Percentiles rank a stretch among this genome's conserved stretches.
Conservation (phyloP, 192 early-diverging fungal genomes). For the Backusella morwellensis region DNA sequence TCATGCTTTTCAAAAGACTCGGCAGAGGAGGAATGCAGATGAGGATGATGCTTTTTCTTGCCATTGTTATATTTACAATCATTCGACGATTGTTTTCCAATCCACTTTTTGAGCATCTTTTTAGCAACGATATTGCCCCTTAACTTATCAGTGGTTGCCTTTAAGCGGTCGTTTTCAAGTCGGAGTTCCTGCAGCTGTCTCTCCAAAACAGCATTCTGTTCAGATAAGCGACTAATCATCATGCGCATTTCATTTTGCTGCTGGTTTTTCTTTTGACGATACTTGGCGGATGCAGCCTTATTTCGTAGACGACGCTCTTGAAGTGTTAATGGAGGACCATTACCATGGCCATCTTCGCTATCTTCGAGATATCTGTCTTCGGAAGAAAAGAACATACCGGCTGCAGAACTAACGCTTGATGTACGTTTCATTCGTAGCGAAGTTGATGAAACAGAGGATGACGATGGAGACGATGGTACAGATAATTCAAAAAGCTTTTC, state of each 20-base stretch:
- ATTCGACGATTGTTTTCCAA: slow-evolving; percentile 14
- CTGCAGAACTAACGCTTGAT: background rate
- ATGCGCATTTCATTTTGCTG: slow-evolving; percentile 55
- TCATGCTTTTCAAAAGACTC: background rate
- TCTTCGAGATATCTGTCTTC: background rate
- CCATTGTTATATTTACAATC: background rate
- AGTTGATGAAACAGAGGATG: slow-evolving; percentile 9
- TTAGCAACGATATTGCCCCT: slow-evolving; percentile 51
- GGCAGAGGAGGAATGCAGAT: background rate
- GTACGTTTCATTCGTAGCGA: background rate
- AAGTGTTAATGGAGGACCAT: slow-evolving; percentile 37
- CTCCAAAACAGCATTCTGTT: slow-evolving; percentile 46
- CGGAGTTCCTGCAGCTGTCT: slow-evolving; percentile 48
- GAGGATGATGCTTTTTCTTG: background rate
- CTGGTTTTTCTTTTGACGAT: slow-evolving; percentile 57
- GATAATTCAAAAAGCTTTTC: slow-evolving; percentile 9
- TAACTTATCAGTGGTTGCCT: slow-evolving; percentile 45
- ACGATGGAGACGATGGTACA: slow-evolving; percentile 12
- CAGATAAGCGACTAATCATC: slow-evolving; percentile 39
- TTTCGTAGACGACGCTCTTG: slow-evolving; percentile 54
- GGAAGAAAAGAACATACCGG: background rate
- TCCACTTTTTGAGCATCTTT: slow-evolving; percentile 53
- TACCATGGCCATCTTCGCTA: slow-evolving; percentile 1
- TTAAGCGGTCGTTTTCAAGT: slow-evolving; percentile 47
- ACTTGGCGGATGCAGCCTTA: slow-evolving; percentile 61